phyloP scores from a whole-genome alignment of 2,329 filamentous ascomycete species.

The Calonectria pseudoturangicola region DNA sequence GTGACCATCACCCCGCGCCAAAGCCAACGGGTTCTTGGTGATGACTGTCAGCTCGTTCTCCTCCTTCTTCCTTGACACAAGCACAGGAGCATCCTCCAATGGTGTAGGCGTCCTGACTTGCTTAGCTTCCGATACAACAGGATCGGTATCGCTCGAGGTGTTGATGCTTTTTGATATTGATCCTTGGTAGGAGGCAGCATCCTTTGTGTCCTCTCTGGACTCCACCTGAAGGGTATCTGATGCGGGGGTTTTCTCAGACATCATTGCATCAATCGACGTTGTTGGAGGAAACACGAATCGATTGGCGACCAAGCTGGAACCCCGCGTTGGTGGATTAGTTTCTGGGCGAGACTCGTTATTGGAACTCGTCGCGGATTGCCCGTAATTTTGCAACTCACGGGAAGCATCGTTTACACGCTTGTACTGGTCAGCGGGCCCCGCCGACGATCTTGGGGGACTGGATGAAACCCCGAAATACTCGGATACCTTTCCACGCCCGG shows the following conservation, averaged over 20 bases:
- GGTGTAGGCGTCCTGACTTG: conserved; percentile 34
- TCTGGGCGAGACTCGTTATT: conserved; percentile 31
- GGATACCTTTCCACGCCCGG: conserved; percentile 38
- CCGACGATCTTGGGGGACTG: conserved; percentile 45
- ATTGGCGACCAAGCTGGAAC: conserved; percentile 52
- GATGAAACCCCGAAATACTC: conserved; percentile 53
- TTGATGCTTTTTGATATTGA: conserved; percentile 50
- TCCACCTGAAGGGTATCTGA: conserved; percentile 26
- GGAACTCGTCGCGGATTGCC: conserved; percentile 23
- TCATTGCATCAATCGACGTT: conserved; percentile 55
- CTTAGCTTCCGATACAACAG: conserved; percentile 43
- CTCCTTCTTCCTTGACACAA: conserved; percentile 38
- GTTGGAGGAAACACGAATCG: conserved; percentile 47
- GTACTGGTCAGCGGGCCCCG: conserved; percentile 47
- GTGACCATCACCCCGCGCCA: conserved; percentile 36
- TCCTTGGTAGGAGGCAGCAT: conserved; percentile 37
- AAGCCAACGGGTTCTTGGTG: conserved; percentile 50
- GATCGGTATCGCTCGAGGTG: conserved; percentile 45
- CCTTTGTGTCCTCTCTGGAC: conserved; percentile 35
- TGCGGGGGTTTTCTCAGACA: conserved; percentile 45
- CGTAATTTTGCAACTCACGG: conserved; percentile 42
- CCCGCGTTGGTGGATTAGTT: conserved; percentile 48
- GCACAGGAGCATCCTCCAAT: conserved; percentile 43
- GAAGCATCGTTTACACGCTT: conserved; percentile 47
- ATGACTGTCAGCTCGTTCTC: conserved; percentile 47